phyloP scores from a whole-genome alignment of 1,284 basidiomycete genomes.

The Trametes versicolor region DNA sequence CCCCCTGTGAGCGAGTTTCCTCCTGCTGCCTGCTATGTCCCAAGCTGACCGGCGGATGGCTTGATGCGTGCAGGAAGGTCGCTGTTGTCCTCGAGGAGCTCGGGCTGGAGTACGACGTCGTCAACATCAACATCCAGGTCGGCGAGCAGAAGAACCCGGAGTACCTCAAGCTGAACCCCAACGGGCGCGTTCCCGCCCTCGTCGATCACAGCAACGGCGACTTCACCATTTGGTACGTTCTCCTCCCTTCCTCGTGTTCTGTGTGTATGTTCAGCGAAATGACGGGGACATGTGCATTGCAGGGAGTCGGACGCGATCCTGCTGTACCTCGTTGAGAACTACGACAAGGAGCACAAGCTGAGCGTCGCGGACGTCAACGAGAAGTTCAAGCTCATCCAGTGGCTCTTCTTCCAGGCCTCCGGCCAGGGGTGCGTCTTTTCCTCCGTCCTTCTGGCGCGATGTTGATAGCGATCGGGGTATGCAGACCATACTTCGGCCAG shows the following conservation, averaged over 20 bases:
- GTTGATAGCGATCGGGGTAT: background rate
- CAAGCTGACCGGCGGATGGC: no score
- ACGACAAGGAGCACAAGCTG: conserved; percentile 46
- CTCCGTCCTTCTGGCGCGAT: background rate
- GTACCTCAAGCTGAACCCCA: conserved; percentile 41
- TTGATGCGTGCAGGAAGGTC: conserved; percentile 30
- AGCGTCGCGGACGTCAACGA: conserved; percentile 36
- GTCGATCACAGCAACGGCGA: conserved; percentile 46
- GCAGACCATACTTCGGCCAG: conserved; percentile 37
- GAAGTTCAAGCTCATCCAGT: conserved; percentile 36
- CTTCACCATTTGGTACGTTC: conserved; percentile 33
- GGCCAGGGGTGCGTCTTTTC: conserved; percentile 38
- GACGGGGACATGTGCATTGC: conserved; percentile 7
- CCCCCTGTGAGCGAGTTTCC: background rate
- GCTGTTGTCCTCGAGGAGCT: conserved; percentile 40
- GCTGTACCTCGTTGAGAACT: conserved; percentile 44
- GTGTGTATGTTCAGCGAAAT: background rate
- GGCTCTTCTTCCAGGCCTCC: conserved; percentile 43
- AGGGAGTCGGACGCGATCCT: conserved; percentile 49
- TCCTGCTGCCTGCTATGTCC: background rate
- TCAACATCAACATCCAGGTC: conserved; percentile 38
- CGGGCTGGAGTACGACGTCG: conserved; percentile 40
- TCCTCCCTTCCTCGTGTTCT: background rate
- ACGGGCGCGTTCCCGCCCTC: conserved; percentile 44
- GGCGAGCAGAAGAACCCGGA: conserved; percentile 40